Conservation (phyloP, 2,329 filamentous ascomycete species). For the Aspergillus uvarum region DNA sequence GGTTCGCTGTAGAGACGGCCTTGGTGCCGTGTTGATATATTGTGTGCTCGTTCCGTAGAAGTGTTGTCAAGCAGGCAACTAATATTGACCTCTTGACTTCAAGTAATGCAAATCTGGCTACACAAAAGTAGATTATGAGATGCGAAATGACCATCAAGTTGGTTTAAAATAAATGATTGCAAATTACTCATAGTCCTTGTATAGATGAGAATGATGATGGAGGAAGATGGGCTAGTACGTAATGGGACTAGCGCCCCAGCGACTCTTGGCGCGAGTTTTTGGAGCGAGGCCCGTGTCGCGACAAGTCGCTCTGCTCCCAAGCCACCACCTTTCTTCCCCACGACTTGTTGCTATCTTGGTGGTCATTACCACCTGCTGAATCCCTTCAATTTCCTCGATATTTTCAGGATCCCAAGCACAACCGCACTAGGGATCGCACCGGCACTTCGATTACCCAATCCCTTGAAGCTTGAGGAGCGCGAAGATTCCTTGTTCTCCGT, state of each 20-base stretch:
- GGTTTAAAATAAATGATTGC: too few species aligned
- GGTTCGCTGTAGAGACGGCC: too few species aligned
- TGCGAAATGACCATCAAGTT: too few species aligned
- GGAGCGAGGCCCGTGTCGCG: conserved; percentile 34
- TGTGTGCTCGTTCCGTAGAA: too few species aligned
- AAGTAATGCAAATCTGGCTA: too few species aligned
- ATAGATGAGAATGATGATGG: not conserved
- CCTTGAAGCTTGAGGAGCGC: conserved; percentile 26
- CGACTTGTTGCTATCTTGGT: conserved; percentile 10
- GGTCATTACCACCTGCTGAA: conserved; percentile 7
- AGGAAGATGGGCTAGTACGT: not conserved
- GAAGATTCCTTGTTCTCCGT: conserved; percentile 33
- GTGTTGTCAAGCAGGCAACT: too few species aligned
- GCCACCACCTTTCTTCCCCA: conserved; percentile 22
- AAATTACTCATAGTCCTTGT: too few species aligned
- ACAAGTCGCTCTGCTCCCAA: conserved; percentile 26
- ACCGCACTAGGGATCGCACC: conserved; percentile 8
- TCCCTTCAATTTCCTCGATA: conserved; percentile 1
- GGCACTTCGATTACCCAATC: conserved; percentile 12
- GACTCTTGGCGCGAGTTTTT: conserved; percentile 39
- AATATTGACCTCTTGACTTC: too few species aligned
- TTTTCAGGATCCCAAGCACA: conserved; percentile 2
- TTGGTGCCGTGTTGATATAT: too few species aligned
- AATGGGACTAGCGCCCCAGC: conserved; percentile 19
- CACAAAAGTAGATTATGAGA: not conserved